Evolutionary conservation across 257 asterid genomes (phyloP).

Genomic region (Solanum pennellii): DNA sequence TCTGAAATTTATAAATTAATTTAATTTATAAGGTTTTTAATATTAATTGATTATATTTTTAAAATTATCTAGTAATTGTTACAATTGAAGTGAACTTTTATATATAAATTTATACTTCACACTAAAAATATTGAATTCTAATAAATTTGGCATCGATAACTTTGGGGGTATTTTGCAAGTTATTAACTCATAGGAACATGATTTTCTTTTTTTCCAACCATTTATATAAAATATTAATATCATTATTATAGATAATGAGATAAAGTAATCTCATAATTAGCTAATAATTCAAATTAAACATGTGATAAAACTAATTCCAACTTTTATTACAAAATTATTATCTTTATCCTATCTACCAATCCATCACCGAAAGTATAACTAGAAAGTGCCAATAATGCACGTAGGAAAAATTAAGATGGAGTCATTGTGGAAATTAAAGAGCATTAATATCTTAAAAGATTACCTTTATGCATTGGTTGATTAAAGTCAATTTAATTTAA

Average conservation of each 20-base stretch:
- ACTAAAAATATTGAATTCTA: rapidly evolving
- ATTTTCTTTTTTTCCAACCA: not conserved
- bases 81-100: not conserved
- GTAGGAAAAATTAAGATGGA: not conserved
- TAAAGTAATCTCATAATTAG: not conserved
- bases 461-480: not conserved
- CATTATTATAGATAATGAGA: not conserved
- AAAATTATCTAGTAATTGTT: not conserved
- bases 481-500: not conserved
- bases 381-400: not conserved
- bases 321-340: not conserved
- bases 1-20: not conserved
- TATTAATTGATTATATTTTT: not conserved
- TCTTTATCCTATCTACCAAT: not conserved
- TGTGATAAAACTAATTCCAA: not conserved
- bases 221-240: not conserved
- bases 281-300: not conserved
- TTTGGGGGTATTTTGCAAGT: no score
- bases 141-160: rapidly evolving
- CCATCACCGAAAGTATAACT: not conserved
- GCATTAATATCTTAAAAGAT: not conserved
- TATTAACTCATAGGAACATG: no score
- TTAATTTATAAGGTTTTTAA: not conserved
- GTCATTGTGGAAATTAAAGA: not conserved
- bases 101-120: not conserved